Base-by-base conservation (phyloP, 768 basidiomycete species). In the Mycena maculata region DNA sequence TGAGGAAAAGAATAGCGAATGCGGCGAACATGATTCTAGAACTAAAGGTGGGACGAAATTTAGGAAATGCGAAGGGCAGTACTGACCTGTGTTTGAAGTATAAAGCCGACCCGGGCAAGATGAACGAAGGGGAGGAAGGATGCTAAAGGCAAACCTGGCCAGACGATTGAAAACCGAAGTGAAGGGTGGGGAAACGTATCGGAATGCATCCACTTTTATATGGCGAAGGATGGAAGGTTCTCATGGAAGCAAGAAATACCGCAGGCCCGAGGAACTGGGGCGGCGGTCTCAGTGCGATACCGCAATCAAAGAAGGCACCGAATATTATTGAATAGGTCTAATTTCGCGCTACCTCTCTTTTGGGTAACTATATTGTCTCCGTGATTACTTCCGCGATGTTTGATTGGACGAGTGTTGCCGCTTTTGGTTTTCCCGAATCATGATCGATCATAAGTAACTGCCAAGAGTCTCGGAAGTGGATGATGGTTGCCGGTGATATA, bases 61-160 rank as follows among this genome's bases (percentile, higher is more conserved):
- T 3, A 30, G 3, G 4, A 27, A 27, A 41, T 11, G 38, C 3
- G 13, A 25, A 38, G 18, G 11, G 28, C 11, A 27, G 27, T 33
- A 55, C 36, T 23, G 11, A 71, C 65, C 69, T 67, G 69, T 28
- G 39, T 50, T 53, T 60, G 55, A 49, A 61, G 64, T 53, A 58
- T 56, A 44, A 59, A 63, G 69, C 62, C 65, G 62, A 65, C 69
- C 33, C 20, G 65, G 65, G 69, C 65, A 49, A 59, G 59, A 60
- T 53, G 55, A 71, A 67, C 50, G 61, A 72, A 64, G 71, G 63
- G 38, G n/a, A 54, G 39, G 61, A 69, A 65, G 64, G 63, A 59
- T 68, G 65, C 59, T 25, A 70, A 70, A 63, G 49, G 71, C 69
- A 69, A 68, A 66, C 71, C 69, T 70, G 71, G 71, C 71, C 71